Evolutionary conservation across 2,329 filamentous ascomycete species (phyloP).

Genomic region (Fusarium pseudograminearum): DNA sequence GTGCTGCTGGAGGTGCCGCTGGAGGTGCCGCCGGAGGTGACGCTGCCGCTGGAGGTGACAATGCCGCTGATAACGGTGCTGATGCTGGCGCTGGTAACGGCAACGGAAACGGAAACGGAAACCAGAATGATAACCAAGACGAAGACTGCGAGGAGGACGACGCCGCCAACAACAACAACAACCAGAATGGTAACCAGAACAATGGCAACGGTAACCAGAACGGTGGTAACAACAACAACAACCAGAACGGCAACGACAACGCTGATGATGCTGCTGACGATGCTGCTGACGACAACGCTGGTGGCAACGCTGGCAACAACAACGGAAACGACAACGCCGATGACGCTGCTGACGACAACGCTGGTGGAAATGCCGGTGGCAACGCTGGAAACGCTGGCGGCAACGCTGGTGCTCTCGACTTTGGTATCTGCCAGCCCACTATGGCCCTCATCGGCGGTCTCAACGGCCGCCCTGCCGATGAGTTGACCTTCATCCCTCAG

Average conservation of each 20-base stretch:
- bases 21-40: conserved; percentile 46
- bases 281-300: background rate
- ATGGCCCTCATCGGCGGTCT: conserved; percentile 71
- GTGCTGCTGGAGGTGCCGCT: conserved; percentile 38
- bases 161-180: background rate
- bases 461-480: conserved; percentile 65
- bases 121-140: conserved; percentile 2
- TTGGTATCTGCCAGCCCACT: conserved; percentile 67
- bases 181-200: background rate
- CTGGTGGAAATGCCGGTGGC: background rate
- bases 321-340: background rate
- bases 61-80: conserved; percentile 8
- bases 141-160: conserved; percentile 12
- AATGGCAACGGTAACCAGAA: conserved; percentile 7
- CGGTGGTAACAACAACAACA: background rate
- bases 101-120: conserved; percentile 4
- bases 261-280: background rate
- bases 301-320: background rate
- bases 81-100: conserved; percentile 8
- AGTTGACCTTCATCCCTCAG: conserved; percentile 76
- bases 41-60: conserved; percentile 41
- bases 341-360: background rate
- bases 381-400: conserved; percentile 9
- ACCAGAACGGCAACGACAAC: background rate
- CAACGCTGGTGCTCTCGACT: conserved; percentile 56